Evolutionary conservation across 768 basidiomycete species (phyloP).

Genomic region (Leucocoprinus leucothites): DNA sequence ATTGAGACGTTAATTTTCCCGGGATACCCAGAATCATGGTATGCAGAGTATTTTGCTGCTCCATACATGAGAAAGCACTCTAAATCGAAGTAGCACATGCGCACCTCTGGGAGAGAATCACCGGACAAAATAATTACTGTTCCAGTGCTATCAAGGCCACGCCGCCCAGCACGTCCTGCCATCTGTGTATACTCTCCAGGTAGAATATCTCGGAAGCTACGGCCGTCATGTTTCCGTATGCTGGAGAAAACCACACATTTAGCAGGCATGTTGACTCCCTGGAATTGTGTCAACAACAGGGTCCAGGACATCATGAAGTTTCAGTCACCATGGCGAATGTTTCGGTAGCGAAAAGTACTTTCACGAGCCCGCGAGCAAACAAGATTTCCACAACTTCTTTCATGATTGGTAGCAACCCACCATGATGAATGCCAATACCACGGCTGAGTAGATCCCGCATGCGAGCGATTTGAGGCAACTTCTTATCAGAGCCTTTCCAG

Average conservation of each 20-base stretch:
- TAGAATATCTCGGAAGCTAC: slow-evolving; percentile 83
- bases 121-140: slow-evolving; percentile 90
- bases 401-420: slow-evolving; percentile 92
- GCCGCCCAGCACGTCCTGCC: slow-evolving; percentile 96
- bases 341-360: slow-evolving; percentile 96
- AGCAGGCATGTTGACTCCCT: slow-evolving; percentile 99
- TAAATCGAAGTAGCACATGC: slow-evolving; percentile 1
- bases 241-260: slow-evolving; percentile 95
- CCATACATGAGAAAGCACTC: not conserved
- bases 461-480: slow-evolving; percentile 86
- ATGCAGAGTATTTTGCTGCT: slow-evolving; percentile 67
- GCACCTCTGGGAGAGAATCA: slow-evolving; percentile 84
- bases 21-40: slow-evolving; percentile 96
- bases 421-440: slow-evolving; percentile 97
- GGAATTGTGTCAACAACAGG: slow-evolving; percentile 6
- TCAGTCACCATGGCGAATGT: slow-evolving; percentile 95
- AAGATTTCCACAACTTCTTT: slow-evolving; percentile 98
- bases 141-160: slow-evolving; percentile 92
- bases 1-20: slow-evolving; percentile 91
- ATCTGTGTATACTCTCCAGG: slow-evolving; percentile 98
- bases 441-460: slow-evolving; percentile 89
- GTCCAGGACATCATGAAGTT: not conserved
- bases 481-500: slow-evolving; percentile 77
- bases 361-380: slow-evolving; percentile 93
- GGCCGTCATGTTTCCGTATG: slow-evolving; percentile 94